Base-by-base conservation (phyloP, 257 asterid species). In the Linderniella brevidens region DNA sequence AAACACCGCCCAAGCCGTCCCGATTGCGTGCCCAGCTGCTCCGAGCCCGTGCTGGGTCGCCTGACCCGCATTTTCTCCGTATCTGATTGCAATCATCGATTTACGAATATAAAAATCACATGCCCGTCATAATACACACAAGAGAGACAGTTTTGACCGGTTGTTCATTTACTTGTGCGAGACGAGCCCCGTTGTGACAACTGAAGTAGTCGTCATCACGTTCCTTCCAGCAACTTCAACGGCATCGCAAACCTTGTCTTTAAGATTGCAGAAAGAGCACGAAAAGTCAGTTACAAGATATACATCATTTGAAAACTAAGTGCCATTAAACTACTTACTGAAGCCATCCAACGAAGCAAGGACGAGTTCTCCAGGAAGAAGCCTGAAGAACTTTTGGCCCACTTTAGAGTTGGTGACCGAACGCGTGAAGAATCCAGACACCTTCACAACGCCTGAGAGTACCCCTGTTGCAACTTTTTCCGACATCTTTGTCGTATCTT, bases 271-370 rank as follows among this genome's bases (percentile, higher is more conserved):
- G 32, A 25, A 6, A 2, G 32, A 25, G 32, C 32, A 25, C 32
- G n/a, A 8, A 8, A 8, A 4, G 15, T 13, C 7, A 6, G n/a
- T n/a, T n/a, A n/a, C n/a, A 8, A 42, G 4, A 13, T 0, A 5
- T 25, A 25, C 32, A 25, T 2, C 32, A 25, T 25, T 25, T 6
- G 4, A 25, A 25, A 25, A n/a, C n/a, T n/a, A n/a, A n/a, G n/a
- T n/a, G n/a, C n/a, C n/a, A n/a, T n/a, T n/a, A 25, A 25, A 25
- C 32, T 8, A 71, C 93, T 11, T 83, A 87, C 97, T 84, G 16
- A 88, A 80, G 65, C 95, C 92, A 15, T 88, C 95, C 68, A 88
- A 60, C 41, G 98, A 88, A 52, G 98, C 98, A 48, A 84, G 92
- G 53, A 80, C 74, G 9, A 84, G 72, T 58, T 88, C 94, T 50